Base-by-base conservation (phyloP, 148 eudicot species). In the Chenopodium formosanum region DNA sequence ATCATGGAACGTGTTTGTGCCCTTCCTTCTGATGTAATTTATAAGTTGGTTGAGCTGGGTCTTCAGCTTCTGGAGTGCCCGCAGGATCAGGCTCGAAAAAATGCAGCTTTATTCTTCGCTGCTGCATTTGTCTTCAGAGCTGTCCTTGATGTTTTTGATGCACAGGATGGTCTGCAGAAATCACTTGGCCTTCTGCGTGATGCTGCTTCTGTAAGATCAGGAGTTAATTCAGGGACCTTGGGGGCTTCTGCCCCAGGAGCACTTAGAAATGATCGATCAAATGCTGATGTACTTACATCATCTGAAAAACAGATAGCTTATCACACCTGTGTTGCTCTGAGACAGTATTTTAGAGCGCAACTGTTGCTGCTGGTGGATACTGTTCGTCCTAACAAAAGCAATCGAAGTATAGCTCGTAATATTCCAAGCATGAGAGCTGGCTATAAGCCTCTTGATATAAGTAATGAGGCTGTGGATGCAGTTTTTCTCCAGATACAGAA, bases 1-100 rank as follows among this genome's bases (percentile, higher is more conserved):
- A 89, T 94, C 74, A 96, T 96, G 99, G 99, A 94, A 80, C 97
- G 92, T 82, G 95, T 94, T 53, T 96, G 99, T 86, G 94, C 95
- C 44, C 95, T 92, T 80, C 95, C 99, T 81, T 89, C 95, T 37
- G 89, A 90, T 74, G 83, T 91, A 74, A 88, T 94, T 78, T 82
- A 87, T 69, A 91, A 91, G 86, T 81, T 96, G 86, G 94, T 96
- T 81, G 91, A 90, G 87, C 84, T 94, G 87, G 95, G 91, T 78
- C 98, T 96, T 80, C 94, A 94, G 86, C 95, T 96, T 85, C 90
- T 94, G 40, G 92, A 90, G 29, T 96, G 99, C 85, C 88, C 92
- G 16, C 98, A 89, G 82, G 99, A 96, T 87, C 99, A 88, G 79
- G 99, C 97, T 74, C 89, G 99, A 74, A 96, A 93, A 86, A 92